Evolutionary conservation across 2,329 filamentous ascomycete genomes (phyloP), one percentile per base, ranked within the genome.

Genomic region (Drechslerella stenobrocha): DNA sequence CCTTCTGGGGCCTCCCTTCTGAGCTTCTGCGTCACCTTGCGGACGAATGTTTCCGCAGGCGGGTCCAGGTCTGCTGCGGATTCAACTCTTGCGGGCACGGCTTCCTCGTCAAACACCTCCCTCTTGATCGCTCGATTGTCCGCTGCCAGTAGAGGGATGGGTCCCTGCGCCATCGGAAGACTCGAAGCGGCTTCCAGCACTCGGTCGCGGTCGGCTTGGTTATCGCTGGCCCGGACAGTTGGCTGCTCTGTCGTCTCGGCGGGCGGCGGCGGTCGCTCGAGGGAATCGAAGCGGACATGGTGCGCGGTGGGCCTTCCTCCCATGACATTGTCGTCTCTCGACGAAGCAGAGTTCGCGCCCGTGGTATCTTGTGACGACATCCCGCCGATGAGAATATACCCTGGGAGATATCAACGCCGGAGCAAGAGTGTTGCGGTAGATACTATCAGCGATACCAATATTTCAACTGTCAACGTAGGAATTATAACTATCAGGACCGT

Each of bases 91-190:
- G 23, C 24, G 11, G 52, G 60, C 1, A 28, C 40, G 4, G 60
- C 35, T 7, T 58, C 42, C 35, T 66, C 60, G 9, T 66, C 52
- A 18, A 58, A 66, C 13, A 58, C 52, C 26, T 58, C 60, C 24
- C 18, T 48, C 52, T 45, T 58, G 13, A 66, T 66, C n/a, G 44
- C 58, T 1, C 52, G 52, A 5, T 42, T 50, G 9, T 52, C 5
- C 4, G 47, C 23, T 7, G 47, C 30, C 7, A 58, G 13, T 8
- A 58, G 20, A 6, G 60, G 47, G 15, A 46, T 42, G 2, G 18
- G 37, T 2, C 52, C 52, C n/a, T 52, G 45, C 8, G 22, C 20
- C 3, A 52, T 45, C 11, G 28, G 20, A 7, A 48, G 24, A n/a
- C 30, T 18, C 4, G 30, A 15, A 1, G 22, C 47, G 1, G 34